Percentiles rank a stretch among this genome's conserved stretches.
Evolutionary conservation across 179 eudicot species (phyloP).

Genomic region (Patellifolia procumbens): DNA sequence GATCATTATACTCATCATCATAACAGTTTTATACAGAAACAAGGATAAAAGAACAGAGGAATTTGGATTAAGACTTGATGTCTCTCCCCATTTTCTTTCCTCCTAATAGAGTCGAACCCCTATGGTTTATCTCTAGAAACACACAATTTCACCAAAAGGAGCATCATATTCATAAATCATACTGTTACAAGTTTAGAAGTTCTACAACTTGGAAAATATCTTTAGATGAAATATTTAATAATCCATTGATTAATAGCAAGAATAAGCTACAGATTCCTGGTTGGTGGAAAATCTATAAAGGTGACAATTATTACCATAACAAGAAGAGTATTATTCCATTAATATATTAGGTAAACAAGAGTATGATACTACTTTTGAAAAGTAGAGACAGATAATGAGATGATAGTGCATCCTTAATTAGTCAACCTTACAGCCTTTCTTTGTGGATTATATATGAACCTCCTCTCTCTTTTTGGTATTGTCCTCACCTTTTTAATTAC

Average conservation of each 20-base stretch:
- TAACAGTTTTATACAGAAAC: too few relatives aligned
- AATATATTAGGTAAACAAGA: neutral
- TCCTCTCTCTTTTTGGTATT: neutral
- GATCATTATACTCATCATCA: too few relatives aligned
- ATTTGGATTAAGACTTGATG: too few relatives aligned
- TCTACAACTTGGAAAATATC: too few relatives aligned
- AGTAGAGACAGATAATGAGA: neutral
- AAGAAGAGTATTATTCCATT: neutral
- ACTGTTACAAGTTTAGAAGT: too few relatives aligned
- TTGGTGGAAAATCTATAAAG: neutral
- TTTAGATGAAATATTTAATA: too few relatives aligned
- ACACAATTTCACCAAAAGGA: too few relatives aligned
- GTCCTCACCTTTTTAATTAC: neutral
- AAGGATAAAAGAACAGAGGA: too few relatives aligned
- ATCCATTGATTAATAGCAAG: neutral
- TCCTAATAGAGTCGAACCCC: too few relatives aligned
- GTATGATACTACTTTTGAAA: neutral
- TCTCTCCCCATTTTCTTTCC: too few relatives aligned
- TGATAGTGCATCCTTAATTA: neutral
- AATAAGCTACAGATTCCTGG: neutral
- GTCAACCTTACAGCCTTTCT: constrained; percentile 9
- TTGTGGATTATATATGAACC: neutral
- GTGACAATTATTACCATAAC: neutral
- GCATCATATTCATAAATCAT: too few relatives aligned
- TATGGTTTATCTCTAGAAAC: too few relatives aligned